Conservation (phyloP, 208 protist species). For the Acanthamoeba castellanii region DNA sequence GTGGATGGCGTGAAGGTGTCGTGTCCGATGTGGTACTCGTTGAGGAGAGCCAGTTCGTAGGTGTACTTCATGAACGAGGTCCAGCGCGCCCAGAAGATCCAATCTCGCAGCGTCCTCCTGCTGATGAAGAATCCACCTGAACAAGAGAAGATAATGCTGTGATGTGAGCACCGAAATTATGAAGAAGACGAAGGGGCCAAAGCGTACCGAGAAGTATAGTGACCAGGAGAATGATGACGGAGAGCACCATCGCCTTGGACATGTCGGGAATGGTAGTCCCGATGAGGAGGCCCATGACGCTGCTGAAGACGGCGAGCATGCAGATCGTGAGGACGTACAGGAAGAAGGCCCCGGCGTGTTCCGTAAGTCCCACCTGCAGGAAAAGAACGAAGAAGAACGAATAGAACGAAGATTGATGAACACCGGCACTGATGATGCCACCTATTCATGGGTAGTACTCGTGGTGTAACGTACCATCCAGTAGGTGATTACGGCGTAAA, state of each 20-base stretch:
- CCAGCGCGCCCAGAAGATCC: neutral
- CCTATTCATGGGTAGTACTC: too few species aligned
- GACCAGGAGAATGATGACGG: neutral
- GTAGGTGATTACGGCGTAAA: constrained; percentile 68
- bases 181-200: too few species aligned
- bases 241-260: neutral
- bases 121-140: neutral
- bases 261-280: neutral
- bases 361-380: neutral
- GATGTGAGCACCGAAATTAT: too few species aligned
- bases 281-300: neutral
- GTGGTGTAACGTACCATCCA: constrained; percentile 75
- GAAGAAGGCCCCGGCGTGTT: neutral
- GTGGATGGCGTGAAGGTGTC: neutral
- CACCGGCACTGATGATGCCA: too few species aligned
- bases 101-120: neutral
- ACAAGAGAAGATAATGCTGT: too few species aligned
- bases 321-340: neutral
- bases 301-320: neutral
- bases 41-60: neutral
- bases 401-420: too few species aligned
- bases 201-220: too few species aligned
- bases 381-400: too few species aligned
- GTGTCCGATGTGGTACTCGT: neutral
- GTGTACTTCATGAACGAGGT: constrained; percentile 13